Evolutionary conservation across 352 stramenopile genomes (phyloP).

Genomic region (Globisporangium paroecandrum): DNA sequence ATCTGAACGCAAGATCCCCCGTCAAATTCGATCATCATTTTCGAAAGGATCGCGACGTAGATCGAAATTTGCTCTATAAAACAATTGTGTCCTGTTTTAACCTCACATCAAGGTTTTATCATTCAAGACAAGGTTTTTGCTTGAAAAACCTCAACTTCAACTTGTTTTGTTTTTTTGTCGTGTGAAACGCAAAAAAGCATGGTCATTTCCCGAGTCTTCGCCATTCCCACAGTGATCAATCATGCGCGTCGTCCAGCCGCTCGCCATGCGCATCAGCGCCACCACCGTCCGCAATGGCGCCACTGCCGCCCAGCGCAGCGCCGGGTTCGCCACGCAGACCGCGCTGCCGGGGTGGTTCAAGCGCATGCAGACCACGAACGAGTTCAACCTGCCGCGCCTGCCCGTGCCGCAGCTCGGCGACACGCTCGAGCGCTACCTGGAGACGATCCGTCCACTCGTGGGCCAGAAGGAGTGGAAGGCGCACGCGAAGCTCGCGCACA

Average conservation of each 20-base stretch:
- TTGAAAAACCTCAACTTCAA: too few relatives aligned
- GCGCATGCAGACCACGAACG: slow-evolving; percentile 70
- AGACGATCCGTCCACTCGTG: slow-evolving; percentile 78
- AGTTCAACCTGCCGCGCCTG: slow-evolving; percentile 76
- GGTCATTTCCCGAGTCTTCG: slow-evolving; percentile 7
- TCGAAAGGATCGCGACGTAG: background rate
- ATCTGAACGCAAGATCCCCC: slow-evolving; percentile 11
- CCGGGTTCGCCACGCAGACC: slow-evolving; percentile 18
- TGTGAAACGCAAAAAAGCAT: background rate
- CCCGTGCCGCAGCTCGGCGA: slow-evolving; percentile 88
- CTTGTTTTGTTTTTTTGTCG: too few relatives aligned
- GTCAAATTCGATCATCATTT: slow-evolving; percentile 10
- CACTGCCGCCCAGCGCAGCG: slow-evolving; percentile 2
- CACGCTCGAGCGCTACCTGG: slow-evolving; percentile 85
- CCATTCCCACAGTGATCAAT: background rate
- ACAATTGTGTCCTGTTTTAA: too few relatives aligned
- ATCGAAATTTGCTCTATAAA: too few relatives aligned
- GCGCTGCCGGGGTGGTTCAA: slow-evolving; percentile 63
- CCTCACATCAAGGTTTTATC: too few relatives aligned
- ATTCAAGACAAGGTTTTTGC: too few relatives aligned
- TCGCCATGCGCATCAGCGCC: slow-evolving; percentile 1
- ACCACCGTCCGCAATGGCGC: background rate
- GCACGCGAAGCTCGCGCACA: slow-evolving; percentile 58
- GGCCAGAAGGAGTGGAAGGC: slow-evolving; percentile 54
- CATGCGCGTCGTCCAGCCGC: slow-evolving; percentile 16